Percentiles rank a stretch among this genome's conserved stretches.
Conservation (phyloP, 805 yeast genomes). For the Lipomyces kockii region DNA sequence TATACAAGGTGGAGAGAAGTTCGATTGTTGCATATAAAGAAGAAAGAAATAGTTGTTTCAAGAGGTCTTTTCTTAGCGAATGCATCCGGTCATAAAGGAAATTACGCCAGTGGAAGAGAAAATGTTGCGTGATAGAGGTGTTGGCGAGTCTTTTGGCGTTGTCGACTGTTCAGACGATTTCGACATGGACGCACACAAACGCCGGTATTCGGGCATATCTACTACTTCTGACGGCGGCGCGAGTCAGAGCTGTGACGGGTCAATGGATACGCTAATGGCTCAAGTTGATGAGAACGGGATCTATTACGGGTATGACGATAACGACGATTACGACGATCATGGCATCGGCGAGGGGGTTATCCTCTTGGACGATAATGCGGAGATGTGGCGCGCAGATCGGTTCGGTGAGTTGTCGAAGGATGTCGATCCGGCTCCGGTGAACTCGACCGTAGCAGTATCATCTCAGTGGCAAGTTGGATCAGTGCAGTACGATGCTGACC, state of each 20-base stretch:
- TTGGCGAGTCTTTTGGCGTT: not conserved
- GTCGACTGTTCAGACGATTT: not conserved
- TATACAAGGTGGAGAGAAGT: not conserved
- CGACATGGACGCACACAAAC: not conserved
- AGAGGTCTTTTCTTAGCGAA: not conserved
- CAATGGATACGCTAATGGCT: not conserved
- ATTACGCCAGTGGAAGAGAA: constrained; percentile 2
- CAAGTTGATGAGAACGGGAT: constrained; percentile 12
- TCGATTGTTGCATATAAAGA: not conserved
- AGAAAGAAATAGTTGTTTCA: not conserved
- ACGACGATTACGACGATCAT: constrained; percentile 26
- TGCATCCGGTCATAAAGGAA: constrained; percentile 1
- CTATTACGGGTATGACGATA: constrained; percentile 12
- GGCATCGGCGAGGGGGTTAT: constrained; percentile 19
- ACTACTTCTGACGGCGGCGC: not conserved
- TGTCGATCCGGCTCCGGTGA: not conserved
- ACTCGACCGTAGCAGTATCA: not conserved
- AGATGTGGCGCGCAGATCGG: constrained; percentile 8
- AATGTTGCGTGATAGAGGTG: constrained; percentile 4
- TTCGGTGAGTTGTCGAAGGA: not conserved
- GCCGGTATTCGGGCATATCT: not conserved
- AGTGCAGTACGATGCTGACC: not conserved
- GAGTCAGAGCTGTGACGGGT: not conserved
- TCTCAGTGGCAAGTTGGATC: not conserved
- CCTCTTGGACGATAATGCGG: constrained; percentile 26